A percentile compares a stretch with the other conserved stretches of the same genome.
Evolutionary conservation across 2,329 filamentous ascomycete species (phyloP).

Genomic region (Botrytis hyacinthi): DNA sequence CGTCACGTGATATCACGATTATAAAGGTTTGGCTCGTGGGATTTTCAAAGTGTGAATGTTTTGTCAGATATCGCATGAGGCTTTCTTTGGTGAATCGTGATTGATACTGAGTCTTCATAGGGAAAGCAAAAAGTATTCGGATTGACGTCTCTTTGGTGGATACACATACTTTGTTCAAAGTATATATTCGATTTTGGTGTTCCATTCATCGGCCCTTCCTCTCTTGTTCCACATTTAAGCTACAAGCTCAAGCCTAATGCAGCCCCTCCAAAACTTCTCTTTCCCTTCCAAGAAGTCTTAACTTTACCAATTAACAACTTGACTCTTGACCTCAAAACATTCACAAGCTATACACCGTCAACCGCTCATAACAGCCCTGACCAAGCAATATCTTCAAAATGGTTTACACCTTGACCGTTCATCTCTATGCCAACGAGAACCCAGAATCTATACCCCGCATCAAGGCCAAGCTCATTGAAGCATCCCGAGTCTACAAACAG

Average conservation of each 20-base stretch:
- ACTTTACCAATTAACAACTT: background rate
- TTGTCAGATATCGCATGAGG: background rate
- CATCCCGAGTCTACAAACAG: conserved; percentile 68
- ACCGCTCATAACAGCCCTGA: background rate
- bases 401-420: conserved; percentile 69
- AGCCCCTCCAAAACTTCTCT: conserved; percentile 3
- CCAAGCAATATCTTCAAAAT: conserved; percentile 44
- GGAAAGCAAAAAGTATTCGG: background rate
- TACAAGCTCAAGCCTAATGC: background rate
- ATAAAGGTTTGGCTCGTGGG: background rate
- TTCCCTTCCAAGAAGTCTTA: background rate
- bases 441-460: conserved; percentile 63
- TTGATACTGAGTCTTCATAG: background rate
- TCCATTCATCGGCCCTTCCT: conserved; percentile 12
- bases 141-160: background rate
- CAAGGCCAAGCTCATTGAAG: conserved; percentile 70
- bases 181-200: background rate
- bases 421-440: conserved; percentile 68
- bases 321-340: background rate
- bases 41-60: background rate
- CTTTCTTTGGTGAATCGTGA: background rate
- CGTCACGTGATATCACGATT: background rate
- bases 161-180: background rate
- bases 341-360: background rate
- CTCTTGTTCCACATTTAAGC: conserved; percentile 15